Conservation (phyloP, 139 green algal genomes). For the Gonium pectorale region DNA sequence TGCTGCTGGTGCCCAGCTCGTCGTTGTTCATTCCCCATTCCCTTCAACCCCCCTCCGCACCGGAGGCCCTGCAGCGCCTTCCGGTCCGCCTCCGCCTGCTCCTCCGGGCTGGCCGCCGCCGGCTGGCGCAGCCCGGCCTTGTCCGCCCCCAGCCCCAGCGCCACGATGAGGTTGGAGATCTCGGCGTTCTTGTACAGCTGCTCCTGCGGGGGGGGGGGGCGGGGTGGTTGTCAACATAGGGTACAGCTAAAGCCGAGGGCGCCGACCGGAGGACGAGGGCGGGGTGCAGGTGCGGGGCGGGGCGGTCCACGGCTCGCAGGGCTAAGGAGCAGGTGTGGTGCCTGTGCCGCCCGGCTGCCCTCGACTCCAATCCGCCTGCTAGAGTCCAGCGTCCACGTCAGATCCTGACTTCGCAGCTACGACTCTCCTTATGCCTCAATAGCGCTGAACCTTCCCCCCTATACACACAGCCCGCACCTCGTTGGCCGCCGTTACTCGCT, state of each 20-base stretch:
- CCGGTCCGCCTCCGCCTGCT: background rate
- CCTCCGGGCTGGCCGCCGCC: constrained; percentile 60
- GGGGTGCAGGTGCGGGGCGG: background rate
- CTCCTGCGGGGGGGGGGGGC: constrained; percentile 31
- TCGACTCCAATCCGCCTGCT: no score
- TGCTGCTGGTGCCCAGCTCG: no score
- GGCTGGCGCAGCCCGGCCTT: background rate
- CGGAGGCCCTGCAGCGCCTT: constrained; percentile 17
- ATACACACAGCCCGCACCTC: constrained; percentile 11
- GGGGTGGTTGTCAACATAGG: no score
- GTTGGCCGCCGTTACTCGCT: constrained; percentile 65
- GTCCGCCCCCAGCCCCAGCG: constrained; percentile 82
- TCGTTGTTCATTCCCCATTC: no score
- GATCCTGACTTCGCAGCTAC: no score
- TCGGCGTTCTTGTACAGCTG: constrained; percentile 96
- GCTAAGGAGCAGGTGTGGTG: no score
- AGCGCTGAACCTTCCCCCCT: no score
- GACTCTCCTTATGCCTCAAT: no score
- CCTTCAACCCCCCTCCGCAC: background rate
- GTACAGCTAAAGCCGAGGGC: no score
- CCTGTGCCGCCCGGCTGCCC: no score
- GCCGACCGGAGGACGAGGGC: background rate
- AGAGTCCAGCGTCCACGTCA: no score
- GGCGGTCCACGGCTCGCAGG: no score
- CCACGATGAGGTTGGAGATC: constrained; percentile 93